Evolutionary conservation across 1,139 yeast species (phyloP), one percentile per base, ranked within the genome.

Genomic region (Diutina siamensis): DNA sequence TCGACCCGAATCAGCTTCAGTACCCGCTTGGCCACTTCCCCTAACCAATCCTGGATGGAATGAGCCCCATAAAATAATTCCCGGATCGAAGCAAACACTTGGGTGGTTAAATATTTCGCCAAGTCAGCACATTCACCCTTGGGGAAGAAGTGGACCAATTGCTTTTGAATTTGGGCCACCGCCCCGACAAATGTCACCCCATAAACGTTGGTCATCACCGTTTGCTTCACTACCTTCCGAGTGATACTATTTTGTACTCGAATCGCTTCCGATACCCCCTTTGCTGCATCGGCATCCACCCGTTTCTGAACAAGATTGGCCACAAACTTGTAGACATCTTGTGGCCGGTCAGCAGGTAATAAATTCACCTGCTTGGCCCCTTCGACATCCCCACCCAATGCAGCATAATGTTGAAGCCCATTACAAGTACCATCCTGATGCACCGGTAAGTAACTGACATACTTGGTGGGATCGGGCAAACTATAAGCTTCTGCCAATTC

Each of bases 371-470:
- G 96, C 45, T 72, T 73, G 0, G 97, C 98, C 61, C 98, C 98
- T 60, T 85, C 96, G 25, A 78, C 56, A 64, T 92, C 97, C 63
- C 97, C 97, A 55, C 97, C 98, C 40, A 92, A 72, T 0, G 98
- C 98, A 15, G 98, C 97, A 64, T 92, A 92, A 64, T 92, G 98
- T 62, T 92, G 98, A 49, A 92, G 71, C 7, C 98, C 98, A 59
- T 92, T 92, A 66, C 98, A 92, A 0, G 97, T 86, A 54, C 98
- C 98, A 64, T 92, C 98, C 64, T 88, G 97, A 61, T 92, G 97
- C 15, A 92, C 87, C 1, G 97, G 97, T 50, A 87, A 76, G 56
- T 84, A 87, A 2, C 94, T 83, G 21, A 82, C 65, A 57, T 64
- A 88, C 51, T 80, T 74, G 4, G 80, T 73, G 1, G 97, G 97